Evolutionary conservation across 345 rosid species (phyloP), one percentile per base, ranked within the genome.

Genomic region (Salix brachista): DNA sequence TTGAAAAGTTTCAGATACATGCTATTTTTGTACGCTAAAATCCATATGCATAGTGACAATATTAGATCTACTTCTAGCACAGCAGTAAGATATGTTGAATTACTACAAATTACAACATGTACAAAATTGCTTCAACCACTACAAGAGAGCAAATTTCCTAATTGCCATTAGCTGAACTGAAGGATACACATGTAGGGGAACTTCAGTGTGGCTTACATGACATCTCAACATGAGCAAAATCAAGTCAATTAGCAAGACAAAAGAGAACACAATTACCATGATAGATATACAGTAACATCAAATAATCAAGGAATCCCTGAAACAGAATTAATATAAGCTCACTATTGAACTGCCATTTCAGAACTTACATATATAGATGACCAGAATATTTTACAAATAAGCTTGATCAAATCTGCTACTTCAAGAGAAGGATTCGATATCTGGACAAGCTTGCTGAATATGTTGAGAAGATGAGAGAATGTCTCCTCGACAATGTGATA

Each of bases 311-410:
- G 46, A 60, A 10, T 62, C 52, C 52, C n/a, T 26, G 28, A 11
- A 41, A 32, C 11, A 56, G 30, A 66, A 56, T 32, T 26, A 13
- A 65, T n/a, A 16, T 17, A 42, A 41, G 25, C 37, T 37, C 21
- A 26, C 68, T 72, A 44, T 10, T 16, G 18, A 39, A 32, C 21
- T 54, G 41, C 44, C 21, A 39, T 23, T 23, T 23, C 16, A 75
- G 71, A 71, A 88, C 99, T 88, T 86, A 96, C 99, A 83, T 96
- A 96, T 71, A 96, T 94, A 50, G 94, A 88, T 67, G 98, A 96
- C 99, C 97, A 96, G 89, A 96, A 96, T 80, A 96, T 93, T 90
- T 96, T 96, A 78, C 98, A 96, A 72, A 94, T 91, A 72, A 96
- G 95, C 90, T 96, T 96, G 79, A 96, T 91, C 81, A 89, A 80